phyloP scores from a whole-genome alignment of 192 early-diverging fungal species.

The Funneliformis mosseae region DNA sequence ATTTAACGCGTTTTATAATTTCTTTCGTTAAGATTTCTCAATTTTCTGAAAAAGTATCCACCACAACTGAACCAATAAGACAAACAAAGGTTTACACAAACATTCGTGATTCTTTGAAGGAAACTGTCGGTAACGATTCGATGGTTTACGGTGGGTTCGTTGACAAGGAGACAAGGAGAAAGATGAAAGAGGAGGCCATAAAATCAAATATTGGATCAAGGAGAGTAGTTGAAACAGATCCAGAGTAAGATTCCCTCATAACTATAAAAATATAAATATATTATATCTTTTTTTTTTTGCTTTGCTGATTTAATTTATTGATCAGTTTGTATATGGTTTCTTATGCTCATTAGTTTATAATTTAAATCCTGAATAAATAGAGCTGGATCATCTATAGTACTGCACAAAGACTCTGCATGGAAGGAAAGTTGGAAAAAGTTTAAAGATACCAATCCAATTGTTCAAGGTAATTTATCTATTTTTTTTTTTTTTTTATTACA shows the following conservation, averaged over 20 bases:
- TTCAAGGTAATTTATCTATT: slow-evolving; percentile 57
- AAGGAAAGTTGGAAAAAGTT: slow-evolving; percentile 92
- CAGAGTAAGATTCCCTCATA: slow-evolving; percentile 34
- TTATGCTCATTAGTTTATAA: not conserved
- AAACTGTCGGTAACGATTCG: slow-evolving; percentile 70
- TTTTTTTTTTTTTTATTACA: not conserved
- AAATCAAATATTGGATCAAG: slow-evolving; percentile 19
- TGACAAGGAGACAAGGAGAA: slow-evolving; percentile 73
- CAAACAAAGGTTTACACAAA: slow-evolving; percentile 67
- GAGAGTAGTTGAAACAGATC: slow-evolving; percentile 38
- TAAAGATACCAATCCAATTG: slow-evolving; percentile 84
- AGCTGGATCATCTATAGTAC: slow-evolving; percentile 75
- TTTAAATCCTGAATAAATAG: slow-evolving; percentile 36
- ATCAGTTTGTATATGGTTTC: not conserved
- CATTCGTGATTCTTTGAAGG: slow-evolving; percentile 64
- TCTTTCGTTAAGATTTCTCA: slow-evolving; percentile 49
- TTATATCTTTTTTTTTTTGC: not conserved
- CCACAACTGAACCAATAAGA: slow-evolving; percentile 67
- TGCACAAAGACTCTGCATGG: slow-evolving; percentile 86
- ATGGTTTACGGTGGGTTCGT: slow-evolving; percentile 74
- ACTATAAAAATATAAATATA: slow-evolving; percentile 6
- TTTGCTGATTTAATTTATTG: not conserved
- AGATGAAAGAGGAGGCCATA: slow-evolving; percentile 51
- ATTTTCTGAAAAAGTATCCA: slow-evolving; percentile 65
- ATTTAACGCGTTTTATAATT: not conserved